Base-by-base conservation (phyloP, 805 yeast species). In the Nakazawaea wyomingensis region DNA sequence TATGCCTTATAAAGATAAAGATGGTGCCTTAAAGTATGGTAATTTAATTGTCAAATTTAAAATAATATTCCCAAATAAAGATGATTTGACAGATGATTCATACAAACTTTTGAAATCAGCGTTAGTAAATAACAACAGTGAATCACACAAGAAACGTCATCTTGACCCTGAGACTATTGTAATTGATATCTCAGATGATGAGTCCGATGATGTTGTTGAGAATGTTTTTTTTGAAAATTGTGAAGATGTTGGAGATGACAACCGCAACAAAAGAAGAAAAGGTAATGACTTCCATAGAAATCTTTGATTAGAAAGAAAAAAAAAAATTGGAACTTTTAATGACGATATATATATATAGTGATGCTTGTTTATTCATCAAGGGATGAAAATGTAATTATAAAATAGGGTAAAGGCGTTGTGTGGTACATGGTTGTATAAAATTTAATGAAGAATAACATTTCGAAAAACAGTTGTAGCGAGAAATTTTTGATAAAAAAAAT, bases 31-130 rank as follows among this genome's bases (percentile, higher is more conserved):
- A n/a, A 32, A 9, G 3, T 55, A 39, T 46, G 89, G 90, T 44
- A 70, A 81, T 61, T 62, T 83, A 52, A 69, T 78, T 34, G 62
- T 83, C 47, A 71, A 73, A 50, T 82, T 83, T 56, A 64, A 69
- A 17, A 72, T 82, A 35, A 66, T 66, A 39, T 81, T 78, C 68
- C 89, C 90, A 28, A 56, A 54, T 20, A 54, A 60, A 42, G 57
- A 60, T 48, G 68, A 69, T 36, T 59, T 76, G 24, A 48, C 67
- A 16, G 75, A 71, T 49, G 67, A 63, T 16, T 54, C 57, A 31
- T 44, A 53, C 27, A 35, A 26, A 20, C 20, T 52, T 34, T 35
- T 55, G 30, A 38, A 47, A 32, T 45, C 46, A 30, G 54, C 54
- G 1, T 49, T 57, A 17, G 32, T 14, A 6, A 29, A 29, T n/a